phyloP scores from a whole-genome alignment of 192 early-diverging fungal species.

The Entophlyctis luteolus region DNA sequence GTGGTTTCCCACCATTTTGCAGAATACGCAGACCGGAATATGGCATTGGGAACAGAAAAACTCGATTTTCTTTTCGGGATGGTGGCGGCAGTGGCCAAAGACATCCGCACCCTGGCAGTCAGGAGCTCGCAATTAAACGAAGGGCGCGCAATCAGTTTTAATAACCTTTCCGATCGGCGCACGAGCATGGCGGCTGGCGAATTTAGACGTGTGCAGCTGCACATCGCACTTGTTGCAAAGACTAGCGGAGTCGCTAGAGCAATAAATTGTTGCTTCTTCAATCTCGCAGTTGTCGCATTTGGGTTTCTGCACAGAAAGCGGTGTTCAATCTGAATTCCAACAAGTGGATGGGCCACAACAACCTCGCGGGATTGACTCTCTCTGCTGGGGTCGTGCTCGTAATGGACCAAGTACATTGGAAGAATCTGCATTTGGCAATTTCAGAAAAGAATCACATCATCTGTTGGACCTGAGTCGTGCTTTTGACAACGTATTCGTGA shows the following conservation, averaged over 20 bases:
- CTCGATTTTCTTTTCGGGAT: constrained; percentile 53
- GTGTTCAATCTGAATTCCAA: neutral
- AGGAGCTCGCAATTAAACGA: constrained; percentile 21
- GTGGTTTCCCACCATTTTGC: constrained; percentile 64
- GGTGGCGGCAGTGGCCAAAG: constrained; percentile 57
- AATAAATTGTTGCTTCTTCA: constrained; percentile 51
- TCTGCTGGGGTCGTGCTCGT: constrained; percentile 45
- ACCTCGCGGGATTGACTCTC: constrained; percentile 53
- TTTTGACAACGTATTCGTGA: constrained; percentile 53
- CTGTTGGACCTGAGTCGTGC: constrained; percentile 38
- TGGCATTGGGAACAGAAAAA: constrained; percentile 65
- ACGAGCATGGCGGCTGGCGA: constrained; percentile 47
- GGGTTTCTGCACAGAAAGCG: constrained; percentile 37
- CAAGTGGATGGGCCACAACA: neutral
- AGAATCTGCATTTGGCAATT: constrained; percentile 32
- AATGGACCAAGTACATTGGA: constrained; percentile 53
- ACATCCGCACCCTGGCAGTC: constrained; percentile 56
- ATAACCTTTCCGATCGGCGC: constrained; percentile 51
- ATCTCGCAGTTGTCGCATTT: constrained; percentile 61
- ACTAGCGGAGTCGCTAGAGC: constrained; percentile 54
- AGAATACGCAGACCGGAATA: constrained; percentile 58
- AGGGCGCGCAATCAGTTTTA: neutral
- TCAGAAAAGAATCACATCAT: neutral
- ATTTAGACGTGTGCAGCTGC: constrained; percentile 50
- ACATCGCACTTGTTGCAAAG: constrained; percentile 58